Evolutionary conservation across 164 flowering plant genomes (phyloP), one percentile per base, ranked within the genome.

Genomic region (Amborella trichopoda): DNA sequence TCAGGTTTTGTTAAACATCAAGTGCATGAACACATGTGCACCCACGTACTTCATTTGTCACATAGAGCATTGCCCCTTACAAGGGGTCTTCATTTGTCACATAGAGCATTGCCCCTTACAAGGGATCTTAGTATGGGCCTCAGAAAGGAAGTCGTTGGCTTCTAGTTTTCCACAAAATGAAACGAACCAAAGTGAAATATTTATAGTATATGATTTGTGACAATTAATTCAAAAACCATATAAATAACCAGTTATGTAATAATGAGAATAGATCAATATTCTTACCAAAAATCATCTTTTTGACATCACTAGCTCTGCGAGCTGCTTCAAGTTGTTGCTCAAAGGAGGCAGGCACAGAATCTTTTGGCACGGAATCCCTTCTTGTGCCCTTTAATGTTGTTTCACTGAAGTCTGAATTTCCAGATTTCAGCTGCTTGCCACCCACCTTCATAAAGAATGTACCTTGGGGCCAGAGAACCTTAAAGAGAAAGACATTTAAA

Each of bases 381-480:
- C 55, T 64, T 16, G 55, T 38, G 44, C 40, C 45, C 58, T 54
- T 59, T 24, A 23, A 48, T 46, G 67, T 25, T 40, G 44, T 66
- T 45, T 60, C 42, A 52, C 42, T 46, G 13, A 37, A 43, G 37
- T 61, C 46, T 52, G 16, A 22, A 19, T 53, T 63, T 57, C 64
- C 72, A 5, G 27, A 26, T 23, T 43, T 32, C 20, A 55, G 53
- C 45, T 43, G 73, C 44, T 30, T 14, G 27, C 14, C 51, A 19
- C 60, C 60, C 47, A 80, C 37, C 44, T 40, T 71, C 49, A 70
- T 51, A 58, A 88, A 88, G 69, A 93, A 93, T 37, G 40, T 75
- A 6, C 94, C 99, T 66, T 67, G 68, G 9, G 99, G 99, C 96
- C 96, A 91, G 19, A 91, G 80, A 63, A 76, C 53, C 99, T 91